Evolutionary conservation across 495 filamentous ascomycete species (phyloP).

Genomic region (Letharia columbiana): DNA sequence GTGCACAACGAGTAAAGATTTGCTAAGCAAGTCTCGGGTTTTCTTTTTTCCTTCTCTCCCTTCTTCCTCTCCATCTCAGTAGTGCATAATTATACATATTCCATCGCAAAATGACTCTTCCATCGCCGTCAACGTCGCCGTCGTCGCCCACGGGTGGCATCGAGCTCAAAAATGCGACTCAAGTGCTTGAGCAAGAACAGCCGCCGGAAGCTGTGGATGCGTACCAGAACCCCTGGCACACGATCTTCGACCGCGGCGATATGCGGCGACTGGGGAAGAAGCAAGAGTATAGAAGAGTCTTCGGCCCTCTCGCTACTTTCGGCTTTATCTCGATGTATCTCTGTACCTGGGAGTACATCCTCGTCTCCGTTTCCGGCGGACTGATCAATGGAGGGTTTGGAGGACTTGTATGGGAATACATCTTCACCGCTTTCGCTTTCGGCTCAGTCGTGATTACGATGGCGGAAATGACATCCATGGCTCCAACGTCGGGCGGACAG

Average conservation of each 20-base stretch:
- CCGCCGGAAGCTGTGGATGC: constrained; percentile 1
- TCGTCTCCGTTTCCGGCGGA: neutral
- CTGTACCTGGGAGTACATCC: constrained; percentile 8
- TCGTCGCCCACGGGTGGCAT: neutral
- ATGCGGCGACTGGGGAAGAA: constrained; percentile 3
- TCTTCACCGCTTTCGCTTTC: constrained; percentile 40
- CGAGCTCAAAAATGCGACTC: neutral
- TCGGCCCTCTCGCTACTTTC: neutral
- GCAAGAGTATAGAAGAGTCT: constrained; percentile 2
- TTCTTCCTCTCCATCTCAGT: neutral
- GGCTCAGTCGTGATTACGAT: constrained; percentile 40
- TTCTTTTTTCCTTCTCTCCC: neutral
- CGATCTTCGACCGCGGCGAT: neutral
- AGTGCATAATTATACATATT: neutral
- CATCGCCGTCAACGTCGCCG: neutral
- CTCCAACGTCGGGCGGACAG: constrained; percentile 40
- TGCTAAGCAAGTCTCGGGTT: neutral
- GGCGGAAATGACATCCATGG: constrained; percentile 49
- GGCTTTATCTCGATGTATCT: constrained; percentile 4
- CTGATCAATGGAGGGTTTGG: constrained; percentile 44
- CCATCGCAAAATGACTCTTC: neutral
- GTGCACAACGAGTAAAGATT: neutral
- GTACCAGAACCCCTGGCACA: neutral
- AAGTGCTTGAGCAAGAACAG: neutral
- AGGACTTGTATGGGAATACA: constrained; percentile 46